phyloP scores from a whole-genome alignment of 768 basidiomycete genomes.

The Tulasnella sp. region DNA sequence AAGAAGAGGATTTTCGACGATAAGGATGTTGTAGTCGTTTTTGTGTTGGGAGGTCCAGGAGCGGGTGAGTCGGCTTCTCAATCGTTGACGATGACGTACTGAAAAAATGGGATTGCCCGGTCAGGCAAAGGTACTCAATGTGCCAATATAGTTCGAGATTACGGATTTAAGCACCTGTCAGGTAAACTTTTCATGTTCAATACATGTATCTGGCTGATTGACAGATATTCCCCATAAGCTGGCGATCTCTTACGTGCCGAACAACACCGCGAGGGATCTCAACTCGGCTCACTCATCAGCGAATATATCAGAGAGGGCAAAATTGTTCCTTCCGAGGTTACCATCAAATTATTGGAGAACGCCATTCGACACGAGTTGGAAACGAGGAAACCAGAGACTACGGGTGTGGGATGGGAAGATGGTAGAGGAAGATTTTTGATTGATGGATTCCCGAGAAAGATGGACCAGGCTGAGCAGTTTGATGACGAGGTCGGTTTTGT shows the following conservation, averaged over 20 bases:
- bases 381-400: conserved; percentile 27
- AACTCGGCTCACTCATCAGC: conserved; percentile 73
- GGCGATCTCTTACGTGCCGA: conserved; percentile 97
- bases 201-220: neutral
- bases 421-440: conserved; percentile 81
- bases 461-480: conserved; percentile 93
- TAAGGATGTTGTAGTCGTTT: conserved; percentile 72
- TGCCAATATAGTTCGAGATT: conserved; percentile 65
- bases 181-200: conserved; percentile 29
- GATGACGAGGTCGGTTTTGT: conserved; percentile 54
- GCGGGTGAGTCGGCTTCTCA: conserved; percentile 45
- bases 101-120: neutral
- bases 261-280: conserved; percentile 71
- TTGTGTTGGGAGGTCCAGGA: conserved; percentile 93
- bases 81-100: too few species aligned
- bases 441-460: conserved; percentile 95
- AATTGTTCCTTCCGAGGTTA: conserved; percentile 95
- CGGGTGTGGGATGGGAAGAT: conserved; percentile 45
- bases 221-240: conserved; percentile 35
- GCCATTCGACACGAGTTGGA: conserved; percentile 61
- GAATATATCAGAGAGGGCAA: conserved; percentile 80
- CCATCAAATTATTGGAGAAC: conserved; percentile 86
- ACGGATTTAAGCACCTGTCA: conserved; percentile 84
- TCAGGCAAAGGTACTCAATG: conserved; percentile 96
- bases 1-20: conserved; percentile 48